These are phyloP conservation scores for Urtica urens DNA, from an alignment of 306 rosid genomes.

Conservation along the genomic window DNA sequence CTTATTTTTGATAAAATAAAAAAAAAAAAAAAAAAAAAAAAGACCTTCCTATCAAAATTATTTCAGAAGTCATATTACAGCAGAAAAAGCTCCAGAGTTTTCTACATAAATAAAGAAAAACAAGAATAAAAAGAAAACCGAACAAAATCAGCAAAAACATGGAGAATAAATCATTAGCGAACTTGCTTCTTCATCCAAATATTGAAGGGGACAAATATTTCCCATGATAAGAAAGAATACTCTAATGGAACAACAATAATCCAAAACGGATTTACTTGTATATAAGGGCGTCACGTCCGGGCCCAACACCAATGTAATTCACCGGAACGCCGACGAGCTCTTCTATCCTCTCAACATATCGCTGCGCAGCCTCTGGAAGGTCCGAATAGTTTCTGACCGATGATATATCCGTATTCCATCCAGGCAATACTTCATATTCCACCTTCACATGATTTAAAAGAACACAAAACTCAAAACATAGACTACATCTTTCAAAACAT, in stretches of 20 bases:
- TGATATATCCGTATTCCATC: conserved; percentile 84
- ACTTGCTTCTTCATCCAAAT: no score
- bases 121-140: no score
- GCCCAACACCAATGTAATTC: conserved; percentile 88
- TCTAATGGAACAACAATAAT: background rate
- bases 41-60: no score
- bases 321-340: conserved; percentile 78
- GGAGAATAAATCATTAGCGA: no score
- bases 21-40: background rate
- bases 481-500: background rate
- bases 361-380: conserved; percentile 72
- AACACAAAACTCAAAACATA: background rate
- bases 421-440: conserved; percentile 74
- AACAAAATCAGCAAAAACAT: no score
- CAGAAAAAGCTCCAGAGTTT: no score
- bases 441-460: conserved; percentile 30
- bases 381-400: conserved; percentile 68
- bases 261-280: conserved; percentile 48
- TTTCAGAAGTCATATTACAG: no score
- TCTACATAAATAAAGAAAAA: no score
- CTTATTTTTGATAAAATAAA: background rate
- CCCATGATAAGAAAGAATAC: background rate
- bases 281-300: conserved; percentile 93
- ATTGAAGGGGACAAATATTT: background rate
- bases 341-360: conserved; percentile 79